Conservation (phyloP, 768 basidiomycete species). For the Cyclocybe aegerita region DNA sequence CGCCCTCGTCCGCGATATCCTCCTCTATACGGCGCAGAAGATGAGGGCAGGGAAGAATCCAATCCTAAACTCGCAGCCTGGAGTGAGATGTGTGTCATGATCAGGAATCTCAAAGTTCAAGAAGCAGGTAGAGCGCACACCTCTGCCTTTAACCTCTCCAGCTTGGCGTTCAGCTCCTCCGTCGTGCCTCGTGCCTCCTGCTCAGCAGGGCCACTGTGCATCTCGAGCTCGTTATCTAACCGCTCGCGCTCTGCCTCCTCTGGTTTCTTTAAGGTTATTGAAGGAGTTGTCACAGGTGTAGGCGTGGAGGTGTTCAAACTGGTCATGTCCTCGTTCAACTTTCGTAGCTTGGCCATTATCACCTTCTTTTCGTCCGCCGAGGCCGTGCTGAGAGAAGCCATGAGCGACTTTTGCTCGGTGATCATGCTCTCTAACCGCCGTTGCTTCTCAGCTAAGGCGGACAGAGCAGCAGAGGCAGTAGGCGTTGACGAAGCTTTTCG, state of each 20-base stretch:
- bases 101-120: not conserved
- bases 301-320: constrained; percentile 28
- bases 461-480: constrained; percentile 28
- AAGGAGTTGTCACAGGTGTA: constrained; percentile 23
- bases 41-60: constrained; percentile 43
- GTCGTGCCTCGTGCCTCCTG: constrained; percentile 47
- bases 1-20: constrained; percentile 70
- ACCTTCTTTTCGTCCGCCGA: constrained; percentile 73
- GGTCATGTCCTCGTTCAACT: constrained; percentile 80
- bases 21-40: constrained; percentile 53
- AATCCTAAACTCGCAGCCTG: constrained; percentile 80
- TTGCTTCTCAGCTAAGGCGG: constrained; percentile 71
- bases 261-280: constrained; percentile 26
- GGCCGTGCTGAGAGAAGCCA: constrained; percentile 65
- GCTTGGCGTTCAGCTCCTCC: constrained; percentile 70
- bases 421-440: constrained; percentile 80
- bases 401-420: constrained; percentile 83
- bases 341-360: constrained; percentile 74
- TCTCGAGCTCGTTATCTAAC: constrained; percentile 84
- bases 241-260: constrained; percentile 56
- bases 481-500: constrained; percentile 38
- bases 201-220: constrained; percentile 44
- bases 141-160: constrained; percentile 80
- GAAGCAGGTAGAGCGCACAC: constrained; percentile 36
- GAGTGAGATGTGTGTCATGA: not conserved